These are phyloP conservation scores for Terana coerulea DNA, from an alignment of 768 basidiomycete species.

Conservation along the genomic window DNA sequence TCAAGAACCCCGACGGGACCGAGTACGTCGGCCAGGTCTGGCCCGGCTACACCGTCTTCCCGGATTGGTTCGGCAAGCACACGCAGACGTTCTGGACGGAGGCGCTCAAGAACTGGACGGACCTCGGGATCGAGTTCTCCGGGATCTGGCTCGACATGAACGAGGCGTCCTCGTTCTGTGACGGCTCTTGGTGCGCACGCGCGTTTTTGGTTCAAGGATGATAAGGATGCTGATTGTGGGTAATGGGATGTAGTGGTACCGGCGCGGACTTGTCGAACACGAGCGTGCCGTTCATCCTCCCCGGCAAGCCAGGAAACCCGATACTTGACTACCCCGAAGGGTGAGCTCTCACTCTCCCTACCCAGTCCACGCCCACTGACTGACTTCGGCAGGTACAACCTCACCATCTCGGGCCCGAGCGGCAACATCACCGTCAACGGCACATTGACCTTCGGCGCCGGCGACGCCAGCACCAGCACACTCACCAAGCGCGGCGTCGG, in stretches of 20 bases:
- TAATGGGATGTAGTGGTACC: conserved; percentile 41
- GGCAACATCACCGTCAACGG: conserved; percentile 76
- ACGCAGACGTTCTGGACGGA: conserved; percentile 60
- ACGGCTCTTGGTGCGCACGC: conserved; percentile 46
- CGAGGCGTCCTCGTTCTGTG: conserved; percentile 62
- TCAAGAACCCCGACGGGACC: conserved; percentile 72
- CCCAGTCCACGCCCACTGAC: background rate
- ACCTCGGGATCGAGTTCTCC: conserved; percentile 50
- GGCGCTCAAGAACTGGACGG: conserved; percentile 51
- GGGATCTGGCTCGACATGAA: conserved; percentile 75
- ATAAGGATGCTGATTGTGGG: too few relatives aligned
- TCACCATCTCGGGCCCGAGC: conserved; percentile 57
- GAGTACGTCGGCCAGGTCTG: conserved; percentile 74
- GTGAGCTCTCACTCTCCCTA: conserved; percentile 27
- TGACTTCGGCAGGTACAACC: conserved; percentile 49
- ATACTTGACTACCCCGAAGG: conserved; percentile 68
- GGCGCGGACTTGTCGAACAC: conserved; percentile 54
- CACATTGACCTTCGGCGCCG: conserved; percentile 46
- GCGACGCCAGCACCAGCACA: conserved; percentile 10
- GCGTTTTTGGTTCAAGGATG: background rate
- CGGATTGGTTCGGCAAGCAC: conserved; percentile 57
- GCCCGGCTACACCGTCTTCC: conserved; percentile 72
- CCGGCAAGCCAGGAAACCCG: conserved; percentile 50
- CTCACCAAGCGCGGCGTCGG: conserved; percentile 45
- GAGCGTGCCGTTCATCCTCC: conserved; percentile 50